Percentiles rank a stretch among this genome's conserved stretches.
Conservation (phyloP, 208 protist species). For the Trichomonas tenax region DNA sequence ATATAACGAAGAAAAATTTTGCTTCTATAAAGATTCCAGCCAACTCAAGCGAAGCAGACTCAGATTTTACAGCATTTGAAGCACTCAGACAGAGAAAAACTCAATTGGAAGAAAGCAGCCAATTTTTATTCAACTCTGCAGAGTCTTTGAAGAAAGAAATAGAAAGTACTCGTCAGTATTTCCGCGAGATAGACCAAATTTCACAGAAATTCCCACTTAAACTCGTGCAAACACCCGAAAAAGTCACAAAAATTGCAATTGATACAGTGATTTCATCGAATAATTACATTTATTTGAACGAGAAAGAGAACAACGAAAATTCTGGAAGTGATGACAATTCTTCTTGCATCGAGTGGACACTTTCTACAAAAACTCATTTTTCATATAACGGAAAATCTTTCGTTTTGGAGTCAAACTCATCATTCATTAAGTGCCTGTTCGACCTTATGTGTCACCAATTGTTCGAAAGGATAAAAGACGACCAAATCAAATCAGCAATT, state of each 20-base stretch:
- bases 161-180: not conserved
- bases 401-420: not conserved
- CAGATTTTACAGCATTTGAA: not conserved
- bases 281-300: not conserved
- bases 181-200: not conserved
- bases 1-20: not conserved
- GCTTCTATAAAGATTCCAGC: not conserved
- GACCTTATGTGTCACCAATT: not conserved
- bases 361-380: not conserved
- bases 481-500: not conserved
- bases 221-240: not conserved
- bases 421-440: not conserved
- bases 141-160: not conserved
- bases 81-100: not conserved
- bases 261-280: not conserved
- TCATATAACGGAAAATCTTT: not conserved
- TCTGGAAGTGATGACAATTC: not conserved
- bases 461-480: not conserved
- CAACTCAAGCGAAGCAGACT: not conserved
- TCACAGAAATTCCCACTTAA: not conserved
- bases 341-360: not conserved
- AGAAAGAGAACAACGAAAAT: not conserved
- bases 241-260: not conserved
- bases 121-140: not conserved
- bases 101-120: not conserved